Conservation (phyloP, 805 yeast genomes). For the Blastobotrys mokoenaii region DNA sequence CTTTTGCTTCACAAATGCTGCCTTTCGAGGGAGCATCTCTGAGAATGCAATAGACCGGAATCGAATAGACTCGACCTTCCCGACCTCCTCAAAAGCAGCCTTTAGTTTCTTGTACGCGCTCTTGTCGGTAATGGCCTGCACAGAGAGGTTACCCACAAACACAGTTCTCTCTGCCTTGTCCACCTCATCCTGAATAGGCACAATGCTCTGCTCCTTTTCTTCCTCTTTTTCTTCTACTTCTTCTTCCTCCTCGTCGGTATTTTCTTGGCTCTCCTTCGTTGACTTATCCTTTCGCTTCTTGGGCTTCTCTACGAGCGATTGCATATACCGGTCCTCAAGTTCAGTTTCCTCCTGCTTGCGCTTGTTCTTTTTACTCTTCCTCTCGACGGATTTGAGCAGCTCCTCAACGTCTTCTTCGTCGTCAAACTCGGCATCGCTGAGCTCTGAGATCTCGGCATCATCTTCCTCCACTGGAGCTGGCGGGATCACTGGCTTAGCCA, state of each 20-base stretch:
- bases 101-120: conserved; percentile 55
- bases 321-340: not conserved
- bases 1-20: conserved; percentile 75
- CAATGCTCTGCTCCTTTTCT: conserved; percentile 40
- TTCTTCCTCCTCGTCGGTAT: too few relatives aligned
- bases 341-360: conserved; percentile 21
- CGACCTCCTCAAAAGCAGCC: conserved; percentile 40
- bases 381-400: conserved; percentile 14
- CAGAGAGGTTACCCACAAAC: conserved; percentile 79
- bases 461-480: not conserved
- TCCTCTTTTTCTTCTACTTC: too few relatives aligned
- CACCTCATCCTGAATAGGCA: conserved; percentile 62
- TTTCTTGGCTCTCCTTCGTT: conserved; percentile 23
- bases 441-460: conserved; percentile 19
- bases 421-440: conserved; percentile 12
- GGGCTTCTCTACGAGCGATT: conserved; percentile 6
- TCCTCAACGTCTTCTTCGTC: conserved; percentile 23
- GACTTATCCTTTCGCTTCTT: conserved; percentile 21
- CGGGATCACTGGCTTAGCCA: not conserved
- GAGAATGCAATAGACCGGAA: conserved; percentile 88
- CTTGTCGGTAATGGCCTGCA: conserved; percentile 57
- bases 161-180: conserved; percentile 78
- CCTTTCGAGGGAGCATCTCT: conserved; percentile 83
- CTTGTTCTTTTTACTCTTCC: conserved; percentile 12
- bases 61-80: conserved; percentile 65